phyloP scores from a whole-genome alignment of 2,329 filamentous ascomycete species.

The Pseudogymnoascus sp. region DNA sequence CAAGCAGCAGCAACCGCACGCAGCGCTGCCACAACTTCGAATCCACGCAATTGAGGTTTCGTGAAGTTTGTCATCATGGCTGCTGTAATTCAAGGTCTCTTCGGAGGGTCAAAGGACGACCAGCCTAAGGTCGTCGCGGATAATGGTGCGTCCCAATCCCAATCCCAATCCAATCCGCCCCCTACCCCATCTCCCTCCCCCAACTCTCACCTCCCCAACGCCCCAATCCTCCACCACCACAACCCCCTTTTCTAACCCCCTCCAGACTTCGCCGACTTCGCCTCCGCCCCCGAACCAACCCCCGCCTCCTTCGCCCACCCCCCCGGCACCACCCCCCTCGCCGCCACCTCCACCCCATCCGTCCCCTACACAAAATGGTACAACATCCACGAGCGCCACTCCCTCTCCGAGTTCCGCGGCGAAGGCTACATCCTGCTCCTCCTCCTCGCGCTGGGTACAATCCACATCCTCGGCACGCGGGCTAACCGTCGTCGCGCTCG shows the following conservation, averaged over 20 bases:
- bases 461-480: constrained; percentile 75
- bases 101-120: constrained; percentile 57
- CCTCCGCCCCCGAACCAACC: constrained; percentile 62
- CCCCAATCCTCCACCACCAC: neutral
- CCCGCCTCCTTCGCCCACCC: constrained; percentile 40
- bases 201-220: neutral
- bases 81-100: constrained; percentile 45
- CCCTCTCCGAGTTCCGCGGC: constrained; percentile 73
- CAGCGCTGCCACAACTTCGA: neutral
- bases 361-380: constrained; percentile 91
- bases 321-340: constrained; percentile 39
- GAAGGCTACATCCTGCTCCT: constrained; percentile 76
- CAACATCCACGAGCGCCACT: constrained; percentile 86
- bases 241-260: neutral
- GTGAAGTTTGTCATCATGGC: constrained; percentile 22
- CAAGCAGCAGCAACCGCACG: too few relatives aligned
- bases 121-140: constrained; percentile 42
- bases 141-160: constrained; percentile 46
- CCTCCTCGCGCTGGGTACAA: constrained; percentile 62
- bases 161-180: neutral
- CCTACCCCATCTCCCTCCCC: neutral
- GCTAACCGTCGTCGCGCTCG: constrained; percentile 74
- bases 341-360: constrained; percentile 38
- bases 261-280: constrained; percentile 88
- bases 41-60: constrained; percentile 3